phyloP scores from a whole-genome alignment of 768 basidiomycete species.

The Sarcodon sp. region DNA sequence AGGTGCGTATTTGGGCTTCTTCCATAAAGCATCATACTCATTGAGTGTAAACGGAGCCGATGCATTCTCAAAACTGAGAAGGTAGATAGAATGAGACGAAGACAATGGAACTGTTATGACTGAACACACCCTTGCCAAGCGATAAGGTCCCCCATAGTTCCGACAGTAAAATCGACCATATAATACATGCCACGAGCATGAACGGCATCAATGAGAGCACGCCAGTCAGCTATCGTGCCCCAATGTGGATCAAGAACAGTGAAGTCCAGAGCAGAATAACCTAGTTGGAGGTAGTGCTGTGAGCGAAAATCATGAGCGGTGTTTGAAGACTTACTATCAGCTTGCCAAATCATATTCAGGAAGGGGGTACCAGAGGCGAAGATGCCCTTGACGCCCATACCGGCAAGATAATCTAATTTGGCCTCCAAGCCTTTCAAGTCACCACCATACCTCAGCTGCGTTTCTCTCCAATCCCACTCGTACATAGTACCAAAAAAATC shows the following conservation, averaged over 20 bases:
- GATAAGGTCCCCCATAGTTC: constrained; percentile 82
- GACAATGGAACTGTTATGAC: constrained; percentile 1
- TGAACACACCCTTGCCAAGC: constrained; percentile 68
- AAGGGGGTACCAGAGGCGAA: constrained; percentile 92
- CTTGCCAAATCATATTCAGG: constrained; percentile 95
- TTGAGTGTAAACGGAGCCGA: constrained; percentile 70
- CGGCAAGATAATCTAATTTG: constrained; percentile 77
- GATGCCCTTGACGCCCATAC: constrained; percentile 76
- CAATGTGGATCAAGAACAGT: constrained; percentile 87
- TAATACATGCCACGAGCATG: constrained; percentile 83
- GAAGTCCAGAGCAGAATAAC: constrained; percentile 91
- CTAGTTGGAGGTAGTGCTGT: constrained; percentile 20
- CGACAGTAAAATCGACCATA: constrained; percentile 90
- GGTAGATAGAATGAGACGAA: constrained; percentile 2
- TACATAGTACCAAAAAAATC: constrained; percentile 73
- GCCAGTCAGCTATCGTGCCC: constrained; percentile 79
- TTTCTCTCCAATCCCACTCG: constrained; percentile 82
- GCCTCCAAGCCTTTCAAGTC: constrained; percentile 70
- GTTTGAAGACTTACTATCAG: constrained; percentile 62
- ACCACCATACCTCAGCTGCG: constrained; percentile 81
- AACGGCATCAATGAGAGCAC: constrained; percentile 55
- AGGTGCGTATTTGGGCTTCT: constrained; percentile 59
- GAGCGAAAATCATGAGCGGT: not conserved
- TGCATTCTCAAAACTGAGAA: constrained; percentile 53
- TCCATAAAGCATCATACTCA: constrained; percentile 69